A percentile compares a stretch with the other conserved stretches of the same genome.
These are phyloP conservation scores for Hypoxylon sp. DNA, from an alignment of 2,329 filamentous ascomycete genomes.

Conservation along the genomic window DNA sequence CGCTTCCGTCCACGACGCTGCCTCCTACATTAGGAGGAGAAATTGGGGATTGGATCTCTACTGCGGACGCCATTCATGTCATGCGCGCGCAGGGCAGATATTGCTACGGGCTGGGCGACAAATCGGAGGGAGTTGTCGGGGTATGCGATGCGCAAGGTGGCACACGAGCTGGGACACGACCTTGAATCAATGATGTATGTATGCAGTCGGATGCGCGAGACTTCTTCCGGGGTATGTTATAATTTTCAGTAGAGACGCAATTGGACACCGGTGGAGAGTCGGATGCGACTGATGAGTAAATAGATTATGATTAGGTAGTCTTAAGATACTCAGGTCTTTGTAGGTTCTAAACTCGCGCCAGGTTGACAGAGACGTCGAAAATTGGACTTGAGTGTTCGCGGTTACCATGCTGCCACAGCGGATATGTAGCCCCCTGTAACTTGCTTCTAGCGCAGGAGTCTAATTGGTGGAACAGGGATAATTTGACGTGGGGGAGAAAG, in stretches of 20 bases:
- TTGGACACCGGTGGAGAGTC: background rate
- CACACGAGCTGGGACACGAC: background rate
- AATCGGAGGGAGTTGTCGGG: conserved; percentile 13
- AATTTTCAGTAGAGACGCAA: background rate
- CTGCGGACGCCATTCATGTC: conserved; percentile 42
- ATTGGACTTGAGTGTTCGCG: too few species aligned
- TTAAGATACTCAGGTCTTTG: conserved; percentile 3
- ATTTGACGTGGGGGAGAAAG: conserved; percentile 29
- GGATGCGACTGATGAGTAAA: background rate
- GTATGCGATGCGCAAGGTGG: conserved; percentile 1
- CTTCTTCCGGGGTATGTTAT: background rate
- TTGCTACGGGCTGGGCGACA: conserved; percentile 1
- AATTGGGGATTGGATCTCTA: conserved; percentile 22
- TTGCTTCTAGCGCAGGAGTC: conserved; percentile 2
- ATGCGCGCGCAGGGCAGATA: conserved; percentile 19
- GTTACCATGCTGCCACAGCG: too few species aligned
- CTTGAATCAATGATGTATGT: conserved; percentile 1
- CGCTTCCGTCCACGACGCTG: conserved; percentile 19
- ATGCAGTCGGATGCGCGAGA: background rate
- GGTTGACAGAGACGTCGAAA: too few species aligned
- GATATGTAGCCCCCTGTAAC: conserved; percentile 25
- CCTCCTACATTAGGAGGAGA: background rate
- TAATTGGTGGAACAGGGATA: conserved; percentile 28
- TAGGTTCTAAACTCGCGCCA: conserved; percentile 10
- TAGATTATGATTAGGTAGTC: background rate